A percentile compares a stretch with the other conserved stretches of the same genome.
These are phyloP conservation scores for Barbarea vulgaris DNA, from an alignment of 345 rosid genomes.

Conservation along the genomic window DNA sequence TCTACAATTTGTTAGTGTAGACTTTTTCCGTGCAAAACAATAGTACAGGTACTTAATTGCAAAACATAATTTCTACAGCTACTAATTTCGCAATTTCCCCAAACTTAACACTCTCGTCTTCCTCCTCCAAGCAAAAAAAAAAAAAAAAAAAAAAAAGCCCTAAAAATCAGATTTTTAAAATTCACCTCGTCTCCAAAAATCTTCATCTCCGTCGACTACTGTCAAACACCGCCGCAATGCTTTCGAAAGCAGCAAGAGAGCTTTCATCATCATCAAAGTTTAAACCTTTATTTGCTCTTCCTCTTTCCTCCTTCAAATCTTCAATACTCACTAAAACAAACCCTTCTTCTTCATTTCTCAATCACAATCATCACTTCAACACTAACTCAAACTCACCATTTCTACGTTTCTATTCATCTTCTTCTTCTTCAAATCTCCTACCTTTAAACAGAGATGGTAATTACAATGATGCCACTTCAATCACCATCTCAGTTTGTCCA, in stretches of 20 bases:
- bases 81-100: background rate
- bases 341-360: conserved; percentile 25
- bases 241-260: conserved; percentile 47
- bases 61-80: background rate
- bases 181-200: background rate
- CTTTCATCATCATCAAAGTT: conserved; percentile 59
- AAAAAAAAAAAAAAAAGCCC: conserved; percentile 11
- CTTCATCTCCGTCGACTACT: background rate
- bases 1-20: background rate
- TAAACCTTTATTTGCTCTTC: conserved; percentile 44
- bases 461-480: conserved; percentile 60
- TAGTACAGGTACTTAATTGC: background rate
- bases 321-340: background rate
- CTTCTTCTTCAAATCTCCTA: conserved; percentile 29
- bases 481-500: conserved; percentile 67
- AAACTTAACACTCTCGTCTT: conserved; percentile 32
- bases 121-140: background rate
- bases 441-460: conserved; percentile 78
- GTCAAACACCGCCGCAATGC: conserved; percentile 28
- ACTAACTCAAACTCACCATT: conserved; percentile 16
- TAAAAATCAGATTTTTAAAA: conserved; percentile 9
- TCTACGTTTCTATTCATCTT: conserved; percentile 41
- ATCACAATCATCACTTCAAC: conserved; percentile 10
- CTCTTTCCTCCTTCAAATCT: conserved; percentile 35
- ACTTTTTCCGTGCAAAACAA: background rate